Conservation (phyloP, 2,329 filamentous ascomycete genomes). For the Sclerotinia glacialis region DNA sequence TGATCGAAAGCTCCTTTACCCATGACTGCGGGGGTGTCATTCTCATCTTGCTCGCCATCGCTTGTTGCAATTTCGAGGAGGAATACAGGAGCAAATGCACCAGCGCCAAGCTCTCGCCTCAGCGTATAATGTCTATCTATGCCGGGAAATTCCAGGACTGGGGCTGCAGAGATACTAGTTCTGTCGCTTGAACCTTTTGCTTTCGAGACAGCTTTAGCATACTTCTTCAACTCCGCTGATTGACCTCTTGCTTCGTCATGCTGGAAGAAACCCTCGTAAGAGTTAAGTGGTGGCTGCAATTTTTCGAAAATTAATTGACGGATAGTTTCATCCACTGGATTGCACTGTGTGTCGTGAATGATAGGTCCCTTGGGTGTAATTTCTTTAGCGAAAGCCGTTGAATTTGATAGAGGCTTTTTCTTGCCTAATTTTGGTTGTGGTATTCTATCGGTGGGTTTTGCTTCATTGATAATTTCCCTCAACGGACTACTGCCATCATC, state of each 20-base stretch:
- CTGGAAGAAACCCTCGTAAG: conserved; percentile 78
- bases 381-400: conserved; percentile 41
- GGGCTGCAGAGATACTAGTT: conserved; percentile 56
- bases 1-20: conserved; percentile 60
- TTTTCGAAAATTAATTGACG: conserved; percentile 72
- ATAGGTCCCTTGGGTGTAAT: conserved; percentile 63
- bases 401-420: conserved; percentile 41
- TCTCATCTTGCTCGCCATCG: conserved; percentile 49
- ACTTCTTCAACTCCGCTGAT: conserved; percentile 76
- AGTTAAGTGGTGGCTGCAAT: conserved; percentile 67
- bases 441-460: conserved; percentile 48
- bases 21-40: conserved; percentile 49
- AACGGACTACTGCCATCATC: conserved; percentile 66
- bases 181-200: conserved; percentile 50
- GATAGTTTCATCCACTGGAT: conserved; percentile 77
- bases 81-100: conserved; percentile 94
- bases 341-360: conserved; percentile 80
- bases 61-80: conserved; percentile 72
- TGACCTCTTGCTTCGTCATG: conserved; percentile 64
- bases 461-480: conserved; percentile 58
- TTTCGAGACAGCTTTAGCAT: conserved; percentile 58
- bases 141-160: conserved; percentile 66
- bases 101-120: conserved; percentile 82
- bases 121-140: conserved; percentile 69
- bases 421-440: conserved; percentile 52